Evolutionary conservation across 345 rosid genomes (phyloP).

Genomic region (Moringa oleifera): DNA sequence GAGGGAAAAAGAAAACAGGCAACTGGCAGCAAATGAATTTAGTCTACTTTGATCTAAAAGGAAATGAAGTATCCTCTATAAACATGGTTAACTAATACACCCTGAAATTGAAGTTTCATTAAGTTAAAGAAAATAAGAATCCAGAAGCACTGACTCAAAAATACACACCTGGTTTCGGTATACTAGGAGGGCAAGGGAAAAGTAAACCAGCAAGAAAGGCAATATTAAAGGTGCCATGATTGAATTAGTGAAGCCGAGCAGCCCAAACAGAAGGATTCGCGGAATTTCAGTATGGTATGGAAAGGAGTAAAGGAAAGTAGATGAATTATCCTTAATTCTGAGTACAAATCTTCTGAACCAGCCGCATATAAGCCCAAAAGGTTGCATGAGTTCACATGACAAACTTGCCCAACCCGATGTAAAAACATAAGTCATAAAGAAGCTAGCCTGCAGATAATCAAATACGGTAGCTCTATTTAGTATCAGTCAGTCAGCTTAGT

Average conservation of each 20-base stretch:
- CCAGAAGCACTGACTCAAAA: background rate
- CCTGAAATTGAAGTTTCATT: constrained; percentile 2
- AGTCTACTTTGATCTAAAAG: too few species aligned
- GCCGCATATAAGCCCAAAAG: constrained; percentile 48
- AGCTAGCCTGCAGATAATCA: background rate
- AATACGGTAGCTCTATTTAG: background rate
- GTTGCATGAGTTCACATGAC: constrained; percentile 70
- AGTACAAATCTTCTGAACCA: constrained; percentile 35
- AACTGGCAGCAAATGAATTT: too few species aligned
- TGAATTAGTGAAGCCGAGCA: constrained; percentile 78
- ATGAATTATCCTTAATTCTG: constrained; percentile 38
- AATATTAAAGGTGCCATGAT: constrained; percentile 77
- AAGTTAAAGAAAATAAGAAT: constrained; percentile 11
- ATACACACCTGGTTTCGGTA: constrained; percentile 70
- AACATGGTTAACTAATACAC: constrained; percentile 2
- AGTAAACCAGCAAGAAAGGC: constrained; percentile 76
- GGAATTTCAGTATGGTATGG: constrained; percentile 90
- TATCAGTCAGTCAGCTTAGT: too few species aligned
- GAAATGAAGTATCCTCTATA: background rate
- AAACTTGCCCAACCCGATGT: constrained; percentile 91
- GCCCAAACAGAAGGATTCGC: constrained; percentile 67
- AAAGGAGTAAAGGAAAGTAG: constrained; percentile 39
- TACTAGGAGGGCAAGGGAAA: constrained; percentile 57
- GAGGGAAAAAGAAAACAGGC: too few species aligned
- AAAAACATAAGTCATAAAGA: constrained; percentile 86